Evolutionary conservation across 371 early-diverging fungal genomes (phyloP), one percentile per base, ranked within the genome.

Genomic region (Nematocida minor): DNA sequence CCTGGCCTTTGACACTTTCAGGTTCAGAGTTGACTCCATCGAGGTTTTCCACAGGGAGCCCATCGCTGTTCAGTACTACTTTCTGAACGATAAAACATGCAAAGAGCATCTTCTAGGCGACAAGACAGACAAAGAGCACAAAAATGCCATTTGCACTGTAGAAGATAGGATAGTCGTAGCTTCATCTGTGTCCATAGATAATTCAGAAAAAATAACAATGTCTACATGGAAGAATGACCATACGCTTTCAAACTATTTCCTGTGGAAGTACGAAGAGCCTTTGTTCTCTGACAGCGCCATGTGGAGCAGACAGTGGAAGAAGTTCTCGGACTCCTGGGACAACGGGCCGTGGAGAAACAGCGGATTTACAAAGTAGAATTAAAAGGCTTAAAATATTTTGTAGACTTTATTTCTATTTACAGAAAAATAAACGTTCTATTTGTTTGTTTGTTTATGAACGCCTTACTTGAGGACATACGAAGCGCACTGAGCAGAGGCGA

Each of bases 401-500:
- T 36, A 57, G 4, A 57, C 22, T 6, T 16, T n/a, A 60, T 60
- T 14, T 14, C 18, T 32, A 16, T 6, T 29, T 64, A 34, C 18
- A 42, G 4, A 31, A 42, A 40, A 40, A 64, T 47, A 64, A 42
- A 42, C 29, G 44, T 42, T 22, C 22, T 51, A 27, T 51, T 34
- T 57, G 29, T 57, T 27, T 57, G 11, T 57, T 14, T 57, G 14
- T 57, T 34, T 63, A 74, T 74, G 77, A 54, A 74, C 25, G 36
- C 55, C 14, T 48, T 74, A 53, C 66, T 60, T 6, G 41, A 27
- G 16, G 77, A 74, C 44, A 64, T 74, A 64, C 18, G 66, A 25
- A 48, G 64, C 32, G 77, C 77, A 49, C 70, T 84, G 14, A 20
- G 49, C 3, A 38, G 74, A 34, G 82, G 82, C 1, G 48, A 68